phyloP scores from a whole-genome alignment of 805 yeast genomes.

The Komagataella populi region DNA sequence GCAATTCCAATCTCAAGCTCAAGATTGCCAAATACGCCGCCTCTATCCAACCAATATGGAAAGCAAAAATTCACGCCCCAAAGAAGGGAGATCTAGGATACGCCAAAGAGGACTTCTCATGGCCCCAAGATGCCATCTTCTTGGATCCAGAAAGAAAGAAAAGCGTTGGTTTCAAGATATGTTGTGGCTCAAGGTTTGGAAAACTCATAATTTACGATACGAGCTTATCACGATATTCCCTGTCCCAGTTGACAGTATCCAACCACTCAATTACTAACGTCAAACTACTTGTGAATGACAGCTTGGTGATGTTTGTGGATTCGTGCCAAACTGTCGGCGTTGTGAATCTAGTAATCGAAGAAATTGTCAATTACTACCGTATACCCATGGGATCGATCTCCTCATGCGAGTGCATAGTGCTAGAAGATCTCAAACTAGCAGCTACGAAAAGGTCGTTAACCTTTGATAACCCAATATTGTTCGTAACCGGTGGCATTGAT shows the following conservation, averaged over 20 bases:
- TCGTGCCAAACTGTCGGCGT: conserved; percentile 12
- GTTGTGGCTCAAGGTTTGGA: conserved; percentile 14
- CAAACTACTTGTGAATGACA: conserved; percentile 2
- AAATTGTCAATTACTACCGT: conserved; percentile 8
- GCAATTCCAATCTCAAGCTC: conserved; percentile 2
- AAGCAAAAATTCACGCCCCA: conserved; percentile 5
- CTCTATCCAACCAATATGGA: conserved; percentile 10
- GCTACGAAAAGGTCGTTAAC: background rate
- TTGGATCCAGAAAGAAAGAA: background rate
- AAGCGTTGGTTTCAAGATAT: conserved; percentile 1
- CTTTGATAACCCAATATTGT: conserved; percentile 1
- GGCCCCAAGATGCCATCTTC: conserved; percentile 13
- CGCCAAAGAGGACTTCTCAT: conserved; percentile 10
- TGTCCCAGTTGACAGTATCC: conserved; percentile 10
- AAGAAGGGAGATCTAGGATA: background rate
- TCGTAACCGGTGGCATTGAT: conserved; percentile 11
- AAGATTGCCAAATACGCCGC: conserved; percentile 9
- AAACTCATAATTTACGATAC: conserved; percentile 12
- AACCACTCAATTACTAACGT: conserved; percentile 11
- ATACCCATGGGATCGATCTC: conserved; percentile 14
- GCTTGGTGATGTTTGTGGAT: conserved; percentile 11
- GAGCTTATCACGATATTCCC: conserved; percentile 10
- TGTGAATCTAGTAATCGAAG: conserved; percentile 9
- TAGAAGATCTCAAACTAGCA: background rate
- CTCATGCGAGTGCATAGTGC: conserved; percentile 4